Evolutionary conservation across 306 rosid genomes (phyloP), one percentile per base, ranked within the genome.

Genomic region (Acacia confusa): DNA sequence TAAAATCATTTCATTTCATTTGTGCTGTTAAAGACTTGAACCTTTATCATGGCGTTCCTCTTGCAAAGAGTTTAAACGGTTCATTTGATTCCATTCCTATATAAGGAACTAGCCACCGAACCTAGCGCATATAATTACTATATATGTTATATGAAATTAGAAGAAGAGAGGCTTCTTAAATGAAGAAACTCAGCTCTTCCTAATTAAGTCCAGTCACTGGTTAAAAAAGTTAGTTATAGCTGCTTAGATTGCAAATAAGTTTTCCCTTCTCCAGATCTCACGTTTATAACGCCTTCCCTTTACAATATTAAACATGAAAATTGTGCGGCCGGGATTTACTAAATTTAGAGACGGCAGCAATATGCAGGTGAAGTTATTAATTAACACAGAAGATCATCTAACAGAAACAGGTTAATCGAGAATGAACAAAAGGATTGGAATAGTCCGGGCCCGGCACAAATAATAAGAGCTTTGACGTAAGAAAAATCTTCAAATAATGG

Each of bases 291-390:
- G 70, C 77, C 53, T 57, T 43, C 6, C 4, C 24, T 63, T 10
- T 43, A 53, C 48, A 83, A 72, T 63, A 41, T 72, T 72, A 70
- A 53, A 77, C 67, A 71, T 52, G 77, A 77, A 64, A 76, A 38
- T 74, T 44, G 19, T 34, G 78, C 50, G 6, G 47, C 57, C 58
- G 53, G 5, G 74, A 45, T 4, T 68, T 28, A 38, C 20, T 64
- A 27, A 73, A 76, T 53, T n/a, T 40, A 50, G 50, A 63, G 70
- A 58, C 15, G 65, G 63, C 16, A 50, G 10, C 28, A n/a, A 28
- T 15, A 41, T 63, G 11, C 40, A 63, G 40, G 40, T 28, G 40
- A 28, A 63, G 40, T 6, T 63, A 28, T 63, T 6, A 63, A 28
- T 63, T 15, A 63, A 6, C 34, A 12, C 19, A 27, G 7, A 58